These are phyloP conservation scores for Tricholoma sp. DNA, from an alignment of 768 basidiomycete genomes.

Conservation along the genomic window DNA sequence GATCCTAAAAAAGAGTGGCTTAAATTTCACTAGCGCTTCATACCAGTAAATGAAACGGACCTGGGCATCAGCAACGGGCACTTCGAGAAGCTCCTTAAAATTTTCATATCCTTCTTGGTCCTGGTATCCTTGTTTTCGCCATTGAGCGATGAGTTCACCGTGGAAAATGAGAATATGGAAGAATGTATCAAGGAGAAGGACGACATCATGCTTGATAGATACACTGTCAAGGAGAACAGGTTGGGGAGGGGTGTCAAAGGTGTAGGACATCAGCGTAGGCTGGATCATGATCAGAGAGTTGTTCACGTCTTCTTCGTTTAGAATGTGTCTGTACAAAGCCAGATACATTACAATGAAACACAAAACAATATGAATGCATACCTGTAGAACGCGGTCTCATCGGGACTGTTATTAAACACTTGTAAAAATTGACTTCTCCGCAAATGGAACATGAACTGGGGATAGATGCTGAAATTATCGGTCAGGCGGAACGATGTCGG, in stretches of 20 bases:
- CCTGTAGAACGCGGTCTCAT: constrained; percentile 99
- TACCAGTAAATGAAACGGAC: constrained; percentile 29
- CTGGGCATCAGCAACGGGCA: constrained; percentile 86
- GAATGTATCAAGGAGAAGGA: constrained; percentile 96
- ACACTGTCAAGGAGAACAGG: constrained; percentile 96
- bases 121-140: constrained; percentile 98
- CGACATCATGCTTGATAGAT: constrained; percentile 95
- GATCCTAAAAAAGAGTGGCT: constrained; percentile 52
- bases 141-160: constrained; percentile 93
- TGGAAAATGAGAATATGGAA: constrained; percentile 99
- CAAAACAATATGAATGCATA: constrained; percentile 24
- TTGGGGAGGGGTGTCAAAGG: constrained; percentile 85
- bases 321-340: constrained; percentile 60
- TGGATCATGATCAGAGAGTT: constrained; percentile 99
- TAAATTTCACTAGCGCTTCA: not conserved
- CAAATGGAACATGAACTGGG: constrained; percentile 99
- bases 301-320: constrained; percentile 98
- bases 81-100: constrained; percentile 88
- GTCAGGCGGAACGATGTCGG: constrained; percentile 87
- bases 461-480: constrained; percentile 98
- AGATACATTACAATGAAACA: constrained; percentile 1
- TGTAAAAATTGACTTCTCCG: constrained; percentile 97
- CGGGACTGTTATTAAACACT: constrained; percentile 99
- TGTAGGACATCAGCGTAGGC: constrained; percentile 98
- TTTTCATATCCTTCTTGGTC: constrained; percentile 99